A percentile compares a stretch with the other conserved stretches of the same genome.
Conservation (phyloP, 2,329 filamentous ascomycete genomes). For the Mycocentrospora acerina region DNA sequence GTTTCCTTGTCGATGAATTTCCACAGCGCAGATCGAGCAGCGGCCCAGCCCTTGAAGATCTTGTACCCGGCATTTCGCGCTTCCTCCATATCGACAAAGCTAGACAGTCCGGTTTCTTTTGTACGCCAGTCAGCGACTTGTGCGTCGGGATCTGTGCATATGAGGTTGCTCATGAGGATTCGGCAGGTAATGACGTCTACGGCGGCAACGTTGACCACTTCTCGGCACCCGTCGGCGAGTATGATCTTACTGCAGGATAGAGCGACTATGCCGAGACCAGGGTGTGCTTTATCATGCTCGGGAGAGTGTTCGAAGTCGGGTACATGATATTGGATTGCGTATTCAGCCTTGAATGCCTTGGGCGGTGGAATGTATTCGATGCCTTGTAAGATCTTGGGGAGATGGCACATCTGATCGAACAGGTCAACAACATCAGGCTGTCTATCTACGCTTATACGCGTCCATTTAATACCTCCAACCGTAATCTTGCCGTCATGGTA, state of each 20-base stretch:
- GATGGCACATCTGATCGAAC: conserved; percentile 30
- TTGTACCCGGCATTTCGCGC: conserved; percentile 31
- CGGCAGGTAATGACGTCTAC: conserved; percentile 34
- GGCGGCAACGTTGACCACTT: conserved; percentile 36
- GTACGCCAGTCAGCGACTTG: conserved; percentile 29
- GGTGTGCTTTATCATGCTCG: conserved; percentile 6
- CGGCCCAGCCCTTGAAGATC: conserved; percentile 36
- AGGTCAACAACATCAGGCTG: conserved; percentile 21
- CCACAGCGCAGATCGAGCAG: conserved; percentile 32
- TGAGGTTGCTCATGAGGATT: conserved; percentile 34
- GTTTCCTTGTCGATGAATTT: conserved; percentile 35
- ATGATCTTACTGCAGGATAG: conserved; percentile 33
- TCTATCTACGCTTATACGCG: conserved; percentile 21
- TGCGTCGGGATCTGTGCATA: conserved; percentile 26
- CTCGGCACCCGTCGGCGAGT: conserved; percentile 19
- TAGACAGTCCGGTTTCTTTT: conserved; percentile 23
- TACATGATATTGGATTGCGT: conserved; percentile 15
- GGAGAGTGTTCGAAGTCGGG: conserved; percentile 27
- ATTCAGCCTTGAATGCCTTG: conserved; percentile 26
- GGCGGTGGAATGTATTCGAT: conserved; percentile 28
- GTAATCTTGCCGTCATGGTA: conserved; percentile 26
- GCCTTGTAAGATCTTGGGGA: conserved; percentile 26
- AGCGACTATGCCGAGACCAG: conserved; percentile 22
- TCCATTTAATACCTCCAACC: conserved; percentile 26
- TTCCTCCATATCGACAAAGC: conserved; percentile 26